Evolutionary conservation across 805 yeast species (phyloP).

Genomic region (Metschnikowia orientalis): DNA sequence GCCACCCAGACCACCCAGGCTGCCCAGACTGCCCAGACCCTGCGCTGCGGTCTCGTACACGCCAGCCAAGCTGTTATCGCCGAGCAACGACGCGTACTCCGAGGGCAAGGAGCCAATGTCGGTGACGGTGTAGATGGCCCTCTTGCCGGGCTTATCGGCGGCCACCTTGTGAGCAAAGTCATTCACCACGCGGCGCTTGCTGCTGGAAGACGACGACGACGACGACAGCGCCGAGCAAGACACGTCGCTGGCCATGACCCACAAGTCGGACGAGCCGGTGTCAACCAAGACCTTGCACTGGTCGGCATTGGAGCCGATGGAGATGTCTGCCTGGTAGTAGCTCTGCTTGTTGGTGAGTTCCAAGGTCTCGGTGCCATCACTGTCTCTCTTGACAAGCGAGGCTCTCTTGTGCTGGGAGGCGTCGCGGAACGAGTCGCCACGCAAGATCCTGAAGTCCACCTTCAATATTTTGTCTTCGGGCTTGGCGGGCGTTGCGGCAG

Average conservation of each 20-base stretch:
- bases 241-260: conserved; percentile 31
- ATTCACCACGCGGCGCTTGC: conserved; percentile 2
- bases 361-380: conserved; percentile 6
- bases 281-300: conserved; percentile 35
- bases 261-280: conserved; percentile 43
- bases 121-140: neutral
- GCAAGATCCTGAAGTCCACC: conserved; percentile 12
- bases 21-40: neutral
- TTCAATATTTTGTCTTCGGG: conserved; percentile 3
- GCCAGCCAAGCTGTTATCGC: neutral
- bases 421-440: conserved; percentile 9
- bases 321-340: conserved; percentile 11
- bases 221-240: neutral
- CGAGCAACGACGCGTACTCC: conserved; percentile 1
- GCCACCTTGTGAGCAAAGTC: neutral
- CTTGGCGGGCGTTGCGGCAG: conserved; percentile 6
- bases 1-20: conserved; percentile 1
- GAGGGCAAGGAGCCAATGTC: neutral
- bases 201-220: neutral
- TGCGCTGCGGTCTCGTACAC: neutral
- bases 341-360: conserved; percentile 9
- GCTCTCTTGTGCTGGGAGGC: conserved; percentile 5
- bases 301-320: conserved; percentile 14
- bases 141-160: neutral
- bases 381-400: conserved; percentile 6